phyloP scores from a whole-genome alignment of 1,284 basidiomycete genomes.

The Sporisorium reilianum region DNA sequence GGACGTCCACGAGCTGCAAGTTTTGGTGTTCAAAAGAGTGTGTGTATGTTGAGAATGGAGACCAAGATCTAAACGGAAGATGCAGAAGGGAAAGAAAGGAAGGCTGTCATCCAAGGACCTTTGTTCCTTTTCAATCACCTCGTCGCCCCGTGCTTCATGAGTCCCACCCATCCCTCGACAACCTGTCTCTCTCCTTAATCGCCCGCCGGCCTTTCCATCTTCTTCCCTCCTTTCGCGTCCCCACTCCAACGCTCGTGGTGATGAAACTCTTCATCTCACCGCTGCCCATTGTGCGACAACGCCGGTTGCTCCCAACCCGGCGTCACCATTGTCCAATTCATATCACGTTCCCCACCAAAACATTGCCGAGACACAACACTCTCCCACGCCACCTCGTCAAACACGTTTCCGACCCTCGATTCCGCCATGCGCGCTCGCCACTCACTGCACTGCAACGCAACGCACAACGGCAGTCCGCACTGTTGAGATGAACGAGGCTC shows the following conservation, averaged over 20 bases:
- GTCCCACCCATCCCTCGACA: neutral
- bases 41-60: neutral
- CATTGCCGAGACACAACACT: neutral
- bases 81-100: neutral
- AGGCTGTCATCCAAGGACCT: neutral
- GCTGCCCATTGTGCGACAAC: neutral
- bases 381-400: neutral
- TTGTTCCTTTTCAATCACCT: neutral
- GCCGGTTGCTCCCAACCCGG: neutral
- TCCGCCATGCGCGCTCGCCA: no score
- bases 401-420: no score
- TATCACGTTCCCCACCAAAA: neutral
- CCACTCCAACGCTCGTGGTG: no score
- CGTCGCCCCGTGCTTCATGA: neutral
- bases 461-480: no score
- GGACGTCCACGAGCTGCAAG: no score
- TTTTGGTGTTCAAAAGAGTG: neutral
- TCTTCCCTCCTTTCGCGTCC: no score
- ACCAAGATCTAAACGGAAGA: no score
- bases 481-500: no score
- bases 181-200: neutral
- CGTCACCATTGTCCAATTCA: neutral
- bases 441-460: no score
- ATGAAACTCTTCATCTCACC: neutral
- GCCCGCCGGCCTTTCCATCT: no score